A percentile compares a stretch with the other conserved stretches of the same genome.
Evolutionary conservation across 2,329 filamentous ascomycete species (phyloP).

Genomic region (Sporothrix euskadiensis): DNA sequence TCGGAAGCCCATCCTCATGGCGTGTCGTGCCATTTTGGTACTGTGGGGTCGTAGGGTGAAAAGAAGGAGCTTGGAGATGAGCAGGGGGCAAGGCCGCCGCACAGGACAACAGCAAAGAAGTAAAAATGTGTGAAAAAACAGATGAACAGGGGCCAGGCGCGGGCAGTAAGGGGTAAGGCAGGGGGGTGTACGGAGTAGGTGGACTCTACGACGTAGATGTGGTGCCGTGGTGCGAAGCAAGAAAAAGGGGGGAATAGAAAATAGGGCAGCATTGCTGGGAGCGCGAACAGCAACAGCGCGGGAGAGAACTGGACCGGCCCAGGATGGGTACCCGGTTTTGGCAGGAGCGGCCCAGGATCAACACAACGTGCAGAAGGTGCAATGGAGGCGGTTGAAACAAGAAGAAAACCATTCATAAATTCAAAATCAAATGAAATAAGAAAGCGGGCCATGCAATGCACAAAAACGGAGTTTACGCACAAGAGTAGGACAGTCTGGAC

Average conservation of each 20-base stretch:
- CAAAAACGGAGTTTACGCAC: slow-evolving; percentile 2
- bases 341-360: slow-evolving; percentile 13
- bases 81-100: slow-evolving; percentile 23
- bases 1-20: not conserved
- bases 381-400: not conserved
- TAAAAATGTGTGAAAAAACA: not conserved
- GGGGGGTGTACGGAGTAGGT: not conserved
- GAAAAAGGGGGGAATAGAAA: not conserved
- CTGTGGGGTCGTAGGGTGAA: slow-evolving; percentile 9
- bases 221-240: not conserved
- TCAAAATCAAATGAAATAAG: not conserved
- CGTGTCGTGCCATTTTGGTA: slow-evolving; percentile 17
- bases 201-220: not conserved
- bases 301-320: slow-evolving; percentile 17
- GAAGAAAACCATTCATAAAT: not conserved
- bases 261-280: not conserved
- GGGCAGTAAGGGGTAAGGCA: slow-evolving; percentile 18
- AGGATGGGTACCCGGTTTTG: slow-evolving; percentile 20
- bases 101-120: slow-evolving; percentile 2
- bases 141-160: slow-evolving; percentile 10
- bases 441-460: not conserved
- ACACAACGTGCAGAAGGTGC: not conserved
- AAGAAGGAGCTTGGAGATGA: slow-evolving; percentile 18
- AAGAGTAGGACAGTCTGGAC: slow-evolving; percentile 2
- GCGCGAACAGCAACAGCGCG: not conserved